Percentiles rank a stretch among this genome's conserved stretches.
Conservation (phyloP, 2,329 filamentous ascomycete genomes). For the Colletotrichum tropicicola region DNA sequence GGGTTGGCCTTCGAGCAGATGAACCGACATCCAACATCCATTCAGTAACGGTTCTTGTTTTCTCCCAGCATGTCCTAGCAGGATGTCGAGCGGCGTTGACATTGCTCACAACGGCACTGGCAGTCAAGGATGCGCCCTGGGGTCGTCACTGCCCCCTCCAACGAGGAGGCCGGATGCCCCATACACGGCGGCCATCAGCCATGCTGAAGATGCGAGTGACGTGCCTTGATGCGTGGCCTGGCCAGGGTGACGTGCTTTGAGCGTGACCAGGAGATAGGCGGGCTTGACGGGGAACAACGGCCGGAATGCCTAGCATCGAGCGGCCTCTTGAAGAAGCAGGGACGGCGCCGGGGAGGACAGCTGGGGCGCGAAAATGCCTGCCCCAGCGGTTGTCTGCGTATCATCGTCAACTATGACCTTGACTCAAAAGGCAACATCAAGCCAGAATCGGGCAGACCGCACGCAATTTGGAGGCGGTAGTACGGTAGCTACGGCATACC, state of each 20-base stretch:
- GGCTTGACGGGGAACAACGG: constrained; percentile 6
- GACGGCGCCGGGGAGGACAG: no score
- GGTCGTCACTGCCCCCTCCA: neutral
- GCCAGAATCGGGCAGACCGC: no score
- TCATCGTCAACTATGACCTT: no score
- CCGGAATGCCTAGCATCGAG: neutral
- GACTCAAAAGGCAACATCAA: no score
- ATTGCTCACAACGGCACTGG: neutral
- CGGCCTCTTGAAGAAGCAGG: neutral
- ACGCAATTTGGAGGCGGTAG: no score
- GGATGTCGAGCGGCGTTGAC: neutral
- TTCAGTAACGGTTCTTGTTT: neutral
- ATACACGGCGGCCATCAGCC: neutral
- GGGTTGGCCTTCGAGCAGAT: no score
- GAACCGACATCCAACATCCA: neutral
- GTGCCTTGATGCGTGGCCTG: neutral
- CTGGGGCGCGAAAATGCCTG: no score
- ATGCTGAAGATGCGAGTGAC: neutral
- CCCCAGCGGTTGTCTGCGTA: no score
- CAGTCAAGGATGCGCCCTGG: neutral
- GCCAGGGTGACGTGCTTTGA: neutral
- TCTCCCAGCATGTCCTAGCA: neutral
- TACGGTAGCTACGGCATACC: no score
- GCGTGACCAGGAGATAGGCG: neutral
- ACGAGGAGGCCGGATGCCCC: neutral